Evolutionary conservation across 2,329 filamentous ascomycete genomes (phyloP), one percentile per base, ranked within the genome.

Genomic region (Phaeosphaeria sp.): DNA sequence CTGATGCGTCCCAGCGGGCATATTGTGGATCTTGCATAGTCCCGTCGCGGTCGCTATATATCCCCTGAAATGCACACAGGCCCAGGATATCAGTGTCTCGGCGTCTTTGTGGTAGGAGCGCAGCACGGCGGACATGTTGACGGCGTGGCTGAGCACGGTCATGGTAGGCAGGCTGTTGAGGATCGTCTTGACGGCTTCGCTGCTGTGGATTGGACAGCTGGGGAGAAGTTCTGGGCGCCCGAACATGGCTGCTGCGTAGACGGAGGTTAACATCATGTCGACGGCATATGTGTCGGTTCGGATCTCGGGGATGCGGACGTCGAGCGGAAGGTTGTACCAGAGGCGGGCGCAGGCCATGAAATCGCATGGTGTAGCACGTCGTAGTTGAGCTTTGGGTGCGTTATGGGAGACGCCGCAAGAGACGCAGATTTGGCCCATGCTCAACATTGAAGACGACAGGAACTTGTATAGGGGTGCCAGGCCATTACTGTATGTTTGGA

Each of bases 271-370:
- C 9, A 75, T 52, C 25, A 73, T 49, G 45, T 76, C 73, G n/a
- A 74, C 66, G 9, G 64, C 66, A 22, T 71, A 70, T 8, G 60
- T 64, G 52, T 76, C 73, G 11, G 60, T 63, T 18, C 65, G 64
- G 2, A 76, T 58, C 56, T 76, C 74, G 7, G 73, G 68, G 3
- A 75, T 63, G 15, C 67, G 69, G 3, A 75, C 53, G 8, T 75
- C 64, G 4, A 75, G 46, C 6, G 71, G 65, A 4, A 68, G 47
- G 13, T 51, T 44, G 21, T 71, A 66, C 67, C 67, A 76, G 20
- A 71, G 63, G 21, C 44, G 52, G 18, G 56, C 54, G 48, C 74
- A 76, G 13, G 59, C 39, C 2, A 49, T 17, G 1, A 52, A 17
- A 13, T 60, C 46, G 51, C 74, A 76, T 8, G 66, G 65, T 15